phyloP scores from a whole-genome alignment of 2,329 filamentous ascomycete species.

The Neopestalotiopsis sp. region DNA sequence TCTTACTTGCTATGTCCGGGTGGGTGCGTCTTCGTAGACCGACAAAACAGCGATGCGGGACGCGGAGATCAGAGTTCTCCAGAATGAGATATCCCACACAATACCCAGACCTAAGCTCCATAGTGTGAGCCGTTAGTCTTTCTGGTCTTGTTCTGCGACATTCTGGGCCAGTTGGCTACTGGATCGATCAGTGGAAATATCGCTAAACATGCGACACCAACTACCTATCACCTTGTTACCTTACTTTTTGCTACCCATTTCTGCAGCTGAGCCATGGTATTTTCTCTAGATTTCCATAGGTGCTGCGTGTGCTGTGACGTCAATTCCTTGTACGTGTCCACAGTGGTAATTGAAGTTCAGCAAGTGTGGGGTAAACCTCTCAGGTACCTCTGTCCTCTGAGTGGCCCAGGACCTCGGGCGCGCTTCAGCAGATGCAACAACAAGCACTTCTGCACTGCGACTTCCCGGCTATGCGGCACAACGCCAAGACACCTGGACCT shows the following conservation, averaged over 20 bases:
- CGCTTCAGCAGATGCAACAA: background rate
- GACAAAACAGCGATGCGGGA: background rate
- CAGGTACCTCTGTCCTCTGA: conserved; percentile 1
- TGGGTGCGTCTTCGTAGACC: too few species aligned
- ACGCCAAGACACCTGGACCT: background rate
- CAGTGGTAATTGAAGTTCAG: background rate
- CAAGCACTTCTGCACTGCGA: background rate
- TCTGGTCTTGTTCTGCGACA: background rate
- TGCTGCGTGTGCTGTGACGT: background rate
- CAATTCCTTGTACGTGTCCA: background rate
- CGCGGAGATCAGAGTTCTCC: background rate
- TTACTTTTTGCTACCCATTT: too few species aligned
- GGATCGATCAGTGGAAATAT: background rate
- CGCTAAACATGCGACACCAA: background rate
- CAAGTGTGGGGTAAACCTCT: background rate
- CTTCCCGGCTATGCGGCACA: background rate
- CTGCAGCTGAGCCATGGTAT: background rate
- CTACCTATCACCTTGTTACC: background rate
- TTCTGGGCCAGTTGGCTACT: background rate
- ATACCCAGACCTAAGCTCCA: background rate
- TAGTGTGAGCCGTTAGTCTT: background rate
- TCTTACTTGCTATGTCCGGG: background rate
- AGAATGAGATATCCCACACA: too few species aligned
- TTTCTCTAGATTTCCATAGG: background rate
- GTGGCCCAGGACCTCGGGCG: background rate